A percentile compares a stretch with the other conserved stretches of the same genome.
Conservation (phyloP, 2,329 filamentous ascomycete genomes). For the Scytalidium sp. region DNA sequence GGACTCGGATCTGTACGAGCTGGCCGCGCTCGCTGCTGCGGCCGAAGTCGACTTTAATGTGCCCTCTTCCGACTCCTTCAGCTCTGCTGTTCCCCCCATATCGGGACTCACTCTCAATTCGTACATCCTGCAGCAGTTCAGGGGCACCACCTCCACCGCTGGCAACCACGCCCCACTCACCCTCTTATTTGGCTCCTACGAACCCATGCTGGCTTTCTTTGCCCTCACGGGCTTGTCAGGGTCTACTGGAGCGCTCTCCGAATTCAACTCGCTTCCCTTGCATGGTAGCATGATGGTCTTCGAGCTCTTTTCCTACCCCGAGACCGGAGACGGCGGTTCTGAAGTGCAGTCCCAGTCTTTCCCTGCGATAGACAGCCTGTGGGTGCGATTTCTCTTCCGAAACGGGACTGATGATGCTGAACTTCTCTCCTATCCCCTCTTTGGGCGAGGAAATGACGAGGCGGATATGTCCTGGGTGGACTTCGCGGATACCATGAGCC, state of each 20-base stretch:
- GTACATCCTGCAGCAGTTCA: constrained; percentile 40
- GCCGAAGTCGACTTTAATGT: constrained; percentile 63
- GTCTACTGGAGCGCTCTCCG: constrained; percentile 42
- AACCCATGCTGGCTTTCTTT: constrained; percentile 55
- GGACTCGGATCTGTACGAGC: constrained; percentile 43
- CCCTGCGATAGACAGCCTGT: constrained; percentile 33
- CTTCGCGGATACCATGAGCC: constrained; percentile 19
- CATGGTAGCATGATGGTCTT: constrained; percentile 76
- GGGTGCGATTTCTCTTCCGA: constrained; percentile 56
- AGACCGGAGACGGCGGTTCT: constrained; percentile 11
- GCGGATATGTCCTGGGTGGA: constrained; percentile 25
- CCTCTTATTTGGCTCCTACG: constrained; percentile 51
- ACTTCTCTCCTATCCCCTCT: constrained; percentile 28
- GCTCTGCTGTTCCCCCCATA: constrained; percentile 39
- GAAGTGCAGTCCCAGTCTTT: constrained; percentile 25
- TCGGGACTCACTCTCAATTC: constrained; percentile 50
- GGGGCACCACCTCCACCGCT: constrained; percentile 35
- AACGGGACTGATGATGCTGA: constrained; percentile 38
- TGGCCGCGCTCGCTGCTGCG: constrained; percentile 61
- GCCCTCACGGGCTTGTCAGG: constrained; percentile 40
- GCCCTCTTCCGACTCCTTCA: constrained; percentile 48
- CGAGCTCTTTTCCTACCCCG: constrained; percentile 53
- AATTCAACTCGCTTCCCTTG: constrained; percentile 49
- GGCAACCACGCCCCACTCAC: constrained; percentile 45
- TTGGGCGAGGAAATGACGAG: constrained; percentile 21